These are phyloP conservation scores for Annona cherimola DNA, from an alignment of 164 flowering plant genomes.

Conservation along the genomic window DNA sequence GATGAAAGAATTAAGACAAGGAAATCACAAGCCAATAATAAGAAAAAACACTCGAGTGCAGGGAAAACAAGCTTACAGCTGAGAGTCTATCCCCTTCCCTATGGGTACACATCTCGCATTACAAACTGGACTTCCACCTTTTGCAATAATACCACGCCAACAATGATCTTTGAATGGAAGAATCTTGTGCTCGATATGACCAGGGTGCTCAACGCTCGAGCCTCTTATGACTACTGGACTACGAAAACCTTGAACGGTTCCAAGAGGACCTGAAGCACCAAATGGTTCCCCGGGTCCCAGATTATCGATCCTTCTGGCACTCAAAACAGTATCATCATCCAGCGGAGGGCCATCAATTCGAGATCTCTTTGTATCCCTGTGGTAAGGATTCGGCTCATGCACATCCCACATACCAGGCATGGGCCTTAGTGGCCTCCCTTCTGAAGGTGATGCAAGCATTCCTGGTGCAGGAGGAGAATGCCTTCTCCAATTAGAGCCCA, in stretches of 20 bases:
- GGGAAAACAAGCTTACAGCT: conserved; percentile 59
- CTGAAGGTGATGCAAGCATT: conserved; percentile 20
- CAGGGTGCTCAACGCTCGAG: conserved; percentile 26
- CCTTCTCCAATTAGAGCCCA: conserved; percentile 57
- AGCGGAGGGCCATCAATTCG: conserved; percentile 51
- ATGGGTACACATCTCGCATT: conserved; percentile 90
- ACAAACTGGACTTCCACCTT: conserved; percentile 96
- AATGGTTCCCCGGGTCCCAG: conserved; percentile 23
- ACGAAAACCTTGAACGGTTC: conserved; percentile 27
- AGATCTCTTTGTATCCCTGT: conserved; percentile 71
- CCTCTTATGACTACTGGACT: conserved; percentile 33
- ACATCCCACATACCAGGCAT: conserved; percentile 61
- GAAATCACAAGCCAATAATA: not conserved
- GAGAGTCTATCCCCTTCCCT: conserved; percentile 56
- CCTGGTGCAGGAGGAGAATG: conserved; percentile 34
- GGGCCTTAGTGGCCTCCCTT: conserved; percentile 26
- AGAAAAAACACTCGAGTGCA: no score
- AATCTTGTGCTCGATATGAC: conserved; percentile 15
- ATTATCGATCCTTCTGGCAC: conserved; percentile 34
- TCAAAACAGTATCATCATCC: conserved; percentile 32
- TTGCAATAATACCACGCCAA: conserved; percentile 95
- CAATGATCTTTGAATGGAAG: conserved; percentile 47
- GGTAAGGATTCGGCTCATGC: conserved; percentile 45
- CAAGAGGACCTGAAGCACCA: conserved; percentile 27
- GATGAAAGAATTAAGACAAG: not conserved